Evolutionary conservation across 768 basidiomycete species (phyloP).

Genomic region (Agaricus sinodeliciosus): DNA sequence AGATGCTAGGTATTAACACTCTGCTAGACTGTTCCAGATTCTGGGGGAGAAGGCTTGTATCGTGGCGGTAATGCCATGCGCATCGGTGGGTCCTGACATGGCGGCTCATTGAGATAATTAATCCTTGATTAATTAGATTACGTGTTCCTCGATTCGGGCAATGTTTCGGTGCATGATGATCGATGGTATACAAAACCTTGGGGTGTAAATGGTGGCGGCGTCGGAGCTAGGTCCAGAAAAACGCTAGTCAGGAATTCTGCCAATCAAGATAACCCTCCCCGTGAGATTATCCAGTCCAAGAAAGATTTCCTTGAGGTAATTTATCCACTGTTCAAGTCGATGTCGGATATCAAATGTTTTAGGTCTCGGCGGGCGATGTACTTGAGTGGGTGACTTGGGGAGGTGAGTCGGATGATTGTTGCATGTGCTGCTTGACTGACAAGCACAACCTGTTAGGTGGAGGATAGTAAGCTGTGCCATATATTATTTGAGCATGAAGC

Average conservation of each 20-base stretch:
- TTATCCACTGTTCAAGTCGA: background rate
- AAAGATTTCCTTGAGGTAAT: constrained; percentile 19
- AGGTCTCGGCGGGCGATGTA: constrained; percentile 18
- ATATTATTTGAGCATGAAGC: background rate
- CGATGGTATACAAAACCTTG: constrained; percentile 27
- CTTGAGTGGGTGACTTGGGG: constrained; percentile 26
- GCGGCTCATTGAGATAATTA: background rate
- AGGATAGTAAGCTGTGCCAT: constrained; percentile 4
- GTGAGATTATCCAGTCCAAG: constrained; percentile 19
- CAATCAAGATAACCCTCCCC: constrained; percentile 15
- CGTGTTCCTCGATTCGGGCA: constrained; percentile 21
- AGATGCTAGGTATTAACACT: background rate
- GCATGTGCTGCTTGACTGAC: background rate
- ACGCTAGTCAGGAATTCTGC: constrained; percentile 17
- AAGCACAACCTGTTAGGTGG: background rate
- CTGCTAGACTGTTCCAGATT: constrained; percentile 19
- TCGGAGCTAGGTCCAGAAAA: constrained; percentile 20
- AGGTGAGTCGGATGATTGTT: constrained; percentile 11
- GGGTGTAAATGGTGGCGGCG: constrained; percentile 26
- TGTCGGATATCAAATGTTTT: background rate
- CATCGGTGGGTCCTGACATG: constrained; percentile 15
- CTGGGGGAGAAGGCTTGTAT: constrained; percentile 23
- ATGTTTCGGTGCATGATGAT: constrained; percentile 25
- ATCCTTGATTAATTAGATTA: constrained; percentile 16
- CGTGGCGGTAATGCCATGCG: constrained; percentile 26